Percentiles rank a stretch among this genome's conserved stretches.
Conservation (phyloP, 2,329 filamentous ascomycete genomes). For the Pleurostoma richardsiae region DNA sequence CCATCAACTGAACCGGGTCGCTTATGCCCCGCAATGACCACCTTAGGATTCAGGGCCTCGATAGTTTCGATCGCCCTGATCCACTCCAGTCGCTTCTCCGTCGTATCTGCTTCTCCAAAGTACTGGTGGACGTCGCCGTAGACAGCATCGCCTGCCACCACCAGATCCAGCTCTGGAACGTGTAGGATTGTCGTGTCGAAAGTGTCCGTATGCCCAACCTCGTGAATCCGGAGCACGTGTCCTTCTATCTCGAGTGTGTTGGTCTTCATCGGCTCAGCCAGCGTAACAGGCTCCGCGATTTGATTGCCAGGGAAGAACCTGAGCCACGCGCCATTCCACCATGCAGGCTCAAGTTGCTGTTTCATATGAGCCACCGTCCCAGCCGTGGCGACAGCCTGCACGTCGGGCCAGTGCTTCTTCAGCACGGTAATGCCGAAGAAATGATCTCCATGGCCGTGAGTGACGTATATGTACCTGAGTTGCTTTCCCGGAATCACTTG, state of each 20-base stretch:
- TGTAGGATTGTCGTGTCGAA: constrained; percentile 1
- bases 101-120: not conserved
- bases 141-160: not conserved
- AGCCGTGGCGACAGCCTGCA: constrained; percentile 13
- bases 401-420: constrained; percentile 20
- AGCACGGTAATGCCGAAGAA: constrained; percentile 26
- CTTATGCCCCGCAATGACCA: not conserved
- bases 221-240: not conserved
- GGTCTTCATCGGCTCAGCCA: constrained; percentile 11
- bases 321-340: constrained; percentile 13
- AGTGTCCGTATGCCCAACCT: not conserved
- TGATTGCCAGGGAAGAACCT: constrained; percentile 14
- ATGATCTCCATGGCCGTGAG: constrained; percentile 36
- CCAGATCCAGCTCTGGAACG: not conserved
- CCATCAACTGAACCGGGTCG: no score
- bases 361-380: constrained; percentile 14
- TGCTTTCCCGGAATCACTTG: constrained; percentile 16
- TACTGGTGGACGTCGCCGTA: constrained; percentile 1
- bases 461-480: constrained; percentile 30
- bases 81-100: not conserved
- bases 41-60: not conserved
- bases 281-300: constrained; percentile 11
- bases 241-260: no score
- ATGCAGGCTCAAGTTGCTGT: constrained; percentile 9
- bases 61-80: not conserved